phyloP scores from a whole-genome alignment of 2,329 filamentous ascomycete species.

The Emericellopsis atlantica region DNA sequence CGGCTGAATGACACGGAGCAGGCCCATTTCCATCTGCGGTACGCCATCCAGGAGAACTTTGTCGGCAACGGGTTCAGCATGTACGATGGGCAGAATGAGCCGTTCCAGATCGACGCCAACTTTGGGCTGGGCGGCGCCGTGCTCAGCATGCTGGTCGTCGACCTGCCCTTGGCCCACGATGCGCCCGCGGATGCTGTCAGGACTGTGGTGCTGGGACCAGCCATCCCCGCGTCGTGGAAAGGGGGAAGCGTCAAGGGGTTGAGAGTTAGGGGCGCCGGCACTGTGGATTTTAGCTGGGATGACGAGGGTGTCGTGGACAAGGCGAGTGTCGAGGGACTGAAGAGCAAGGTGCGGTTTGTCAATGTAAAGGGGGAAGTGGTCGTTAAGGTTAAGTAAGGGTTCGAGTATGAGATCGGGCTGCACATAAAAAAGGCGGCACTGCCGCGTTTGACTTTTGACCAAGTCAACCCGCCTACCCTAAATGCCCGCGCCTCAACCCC shows the following conservation, averaged over 20 bases:
- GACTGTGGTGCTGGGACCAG: constrained; percentile 30
- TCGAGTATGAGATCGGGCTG: too few species aligned
- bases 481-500: too few species aligned
- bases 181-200: constrained; percentile 9
- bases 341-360: constrained; percentile 5
- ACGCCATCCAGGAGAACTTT: constrained; percentile 35
- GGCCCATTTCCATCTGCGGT: constrained; percentile 34
- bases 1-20: constrained; percentile 34
- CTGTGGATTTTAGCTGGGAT: constrained; percentile 30
- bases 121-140: constrained; percentile 37
- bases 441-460: too few species aligned
- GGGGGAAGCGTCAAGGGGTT: constrained; percentile 29
- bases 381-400: too few species aligned
- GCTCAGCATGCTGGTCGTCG: constrained; percentile 37
- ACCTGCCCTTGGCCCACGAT: constrained; percentile 20
- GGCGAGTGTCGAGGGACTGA: constrained; percentile 2
- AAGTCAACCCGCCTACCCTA: too few species aligned
- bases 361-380: constrained; percentile 6
- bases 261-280: constrained; percentile 27
- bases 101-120: constrained; percentile 49
- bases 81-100: constrained; percentile 29
- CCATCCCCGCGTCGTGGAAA: constrained; percentile 30
- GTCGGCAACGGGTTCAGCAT: constrained; percentile 36
- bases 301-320: constrained; percentile 17
- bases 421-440: too few species aligned